Percentiles rank a stretch among this genome's conserved stretches.
These are phyloP conservation scores for Leccinum pachyderme DNA, from an alignment of 1,284 basidiomycete genomes.

Conservation along the genomic window DNA sequence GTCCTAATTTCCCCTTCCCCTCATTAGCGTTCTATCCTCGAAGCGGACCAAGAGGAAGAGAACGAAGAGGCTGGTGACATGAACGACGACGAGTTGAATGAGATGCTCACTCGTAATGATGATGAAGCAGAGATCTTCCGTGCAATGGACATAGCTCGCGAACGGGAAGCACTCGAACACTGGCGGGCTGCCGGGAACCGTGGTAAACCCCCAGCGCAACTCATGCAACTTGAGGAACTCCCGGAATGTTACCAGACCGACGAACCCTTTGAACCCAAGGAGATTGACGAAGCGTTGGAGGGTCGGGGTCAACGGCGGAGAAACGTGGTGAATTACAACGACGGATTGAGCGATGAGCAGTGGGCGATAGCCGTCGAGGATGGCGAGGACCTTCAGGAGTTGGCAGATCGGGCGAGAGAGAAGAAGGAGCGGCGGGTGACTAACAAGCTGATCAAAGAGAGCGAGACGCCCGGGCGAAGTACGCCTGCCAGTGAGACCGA, in stretches of 20 bases:
- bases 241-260: conserved; percentile 90
- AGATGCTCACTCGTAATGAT: conserved; percentile 86
- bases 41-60: conserved; percentile 89
- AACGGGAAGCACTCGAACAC: conserved; percentile 61
- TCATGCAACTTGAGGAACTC: conserved; percentile 89
- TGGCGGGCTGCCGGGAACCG: conserved; percentile 80
- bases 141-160: conserved; percentile 83
- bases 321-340: conserved; percentile 89
- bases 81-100: conserved; percentile 97
- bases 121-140: conserved; percentile 80
- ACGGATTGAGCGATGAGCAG: conserved; percentile 92
- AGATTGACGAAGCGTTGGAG: conserved; percentile 68
- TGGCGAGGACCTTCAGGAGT: conserved; percentile 81
- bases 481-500: conserved; percentile 66
- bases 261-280: conserved; percentile 70
- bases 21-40: conserved; percentile 74
- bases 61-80: conserved; percentile 93
- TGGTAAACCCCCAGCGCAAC: conserved; percentile 74
- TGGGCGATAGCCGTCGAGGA: conserved; percentile 90
- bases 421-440: conserved; percentile 60
- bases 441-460: conserved; percentile 52
- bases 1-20: conserved; percentile 1
- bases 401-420: conserved; percentile 60
- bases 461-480: conserved; percentile 50
- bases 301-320: conserved; percentile 85